Evolutionary conservation across 225 moss, liverwort and hornwort genomes (phyloP).

Genomic region (Polytrichum formosum): DNA sequence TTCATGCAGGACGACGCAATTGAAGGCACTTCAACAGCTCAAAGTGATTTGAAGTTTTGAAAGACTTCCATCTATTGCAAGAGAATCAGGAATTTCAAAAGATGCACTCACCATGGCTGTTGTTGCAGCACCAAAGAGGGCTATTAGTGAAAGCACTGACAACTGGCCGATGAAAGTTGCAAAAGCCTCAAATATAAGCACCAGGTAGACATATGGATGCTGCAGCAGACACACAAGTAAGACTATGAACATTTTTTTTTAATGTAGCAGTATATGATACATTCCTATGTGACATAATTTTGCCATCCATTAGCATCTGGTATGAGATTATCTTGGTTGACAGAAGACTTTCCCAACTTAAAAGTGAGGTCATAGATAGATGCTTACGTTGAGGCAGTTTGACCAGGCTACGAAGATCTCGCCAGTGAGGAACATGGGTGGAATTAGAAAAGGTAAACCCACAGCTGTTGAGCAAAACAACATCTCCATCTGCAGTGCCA

Average conservation of each 20-base stretch:
- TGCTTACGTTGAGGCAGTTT: slow-evolving; percentile 50
- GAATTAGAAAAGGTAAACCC: slow-evolving; percentile 77
- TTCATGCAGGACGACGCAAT: no score
- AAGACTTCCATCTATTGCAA: no score
- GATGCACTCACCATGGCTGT: slow-evolving; percentile 76
- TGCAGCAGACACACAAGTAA: slow-evolving; percentile 19
- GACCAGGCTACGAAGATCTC: slow-evolving; percentile 75
- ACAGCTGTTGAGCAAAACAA: slow-evolving; percentile 77
- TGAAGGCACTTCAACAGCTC: no score
- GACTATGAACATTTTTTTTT: no score
- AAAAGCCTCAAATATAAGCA: slow-evolving; percentile 77
- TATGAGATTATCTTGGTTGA: no score
- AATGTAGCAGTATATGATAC: no score
- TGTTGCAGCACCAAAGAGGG: slow-evolving; percentile 83
- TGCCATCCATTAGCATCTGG: no score
- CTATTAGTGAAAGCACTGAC: slow-evolving; percentile 81
- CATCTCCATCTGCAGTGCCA: slow-evolving; percentile 74
- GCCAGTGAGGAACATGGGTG: slow-evolving; percentile 81
- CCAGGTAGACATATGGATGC: slow-evolving; percentile 69
- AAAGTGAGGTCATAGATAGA: background rate
- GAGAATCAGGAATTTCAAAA: background rate
- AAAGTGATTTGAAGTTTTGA: no score
- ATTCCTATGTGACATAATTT: no score
- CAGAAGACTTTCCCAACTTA: no score
- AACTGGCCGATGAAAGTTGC: slow-evolving; percentile 88